Evolutionary conservation across 129 eudicot genomes (phyloP).

Genomic region (Flaveria ramosissima): DNA sequence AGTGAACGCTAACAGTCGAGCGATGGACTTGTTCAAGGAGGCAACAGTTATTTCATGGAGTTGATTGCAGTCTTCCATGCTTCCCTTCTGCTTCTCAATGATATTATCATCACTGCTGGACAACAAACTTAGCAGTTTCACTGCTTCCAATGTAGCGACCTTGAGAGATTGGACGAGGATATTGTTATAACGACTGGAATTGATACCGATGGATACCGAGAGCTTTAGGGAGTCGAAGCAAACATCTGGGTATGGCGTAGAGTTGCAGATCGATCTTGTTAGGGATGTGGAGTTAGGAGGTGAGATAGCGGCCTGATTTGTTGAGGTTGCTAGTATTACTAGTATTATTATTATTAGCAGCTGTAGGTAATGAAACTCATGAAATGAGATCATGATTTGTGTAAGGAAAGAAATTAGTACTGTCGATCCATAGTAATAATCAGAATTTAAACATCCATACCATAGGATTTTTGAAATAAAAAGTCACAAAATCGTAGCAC

Average conservation of each 20-base stretch:
- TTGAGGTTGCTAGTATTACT: not conserved
- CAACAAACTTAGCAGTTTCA: constrained; percentile 50
- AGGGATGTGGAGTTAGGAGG: constrained; percentile 15
- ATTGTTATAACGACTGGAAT: constrained; percentile 33
- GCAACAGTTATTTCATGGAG: constrained; percentile 70
- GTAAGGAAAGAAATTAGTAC: constrained; percentile 22
- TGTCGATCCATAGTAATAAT: not conserved
- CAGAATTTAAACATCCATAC: constrained; percentile 19
- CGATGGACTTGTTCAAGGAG: constrained; percentile 50
- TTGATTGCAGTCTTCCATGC: constrained; percentile 73
- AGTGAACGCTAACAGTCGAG: constrained; percentile 16
- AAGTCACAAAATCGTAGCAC: not conserved
- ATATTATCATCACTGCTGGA: constrained; percentile 30
- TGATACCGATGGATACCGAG: constrained; percentile 55
- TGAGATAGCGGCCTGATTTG: constrained; percentile 11
- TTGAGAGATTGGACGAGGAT: constrained; percentile 63
- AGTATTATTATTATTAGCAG: not conserved
- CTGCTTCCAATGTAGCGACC: constrained; percentile 58
- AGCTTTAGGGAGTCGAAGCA: constrained; percentile 64
- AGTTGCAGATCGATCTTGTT: constrained; percentile 48
- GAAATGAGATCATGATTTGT: constrained; percentile 13
- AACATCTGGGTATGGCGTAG: constrained; percentile 76
- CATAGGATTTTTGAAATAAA: not conserved
- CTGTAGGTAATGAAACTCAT: constrained; percentile 1
- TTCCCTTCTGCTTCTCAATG: constrained; percentile 71